Percentiles rank a stretch among this genome's conserved stretches.
Evolutionary conservation across 805 yeast genomes (phyloP).

Genomic region (Starmerella riodocensis): DNA sequence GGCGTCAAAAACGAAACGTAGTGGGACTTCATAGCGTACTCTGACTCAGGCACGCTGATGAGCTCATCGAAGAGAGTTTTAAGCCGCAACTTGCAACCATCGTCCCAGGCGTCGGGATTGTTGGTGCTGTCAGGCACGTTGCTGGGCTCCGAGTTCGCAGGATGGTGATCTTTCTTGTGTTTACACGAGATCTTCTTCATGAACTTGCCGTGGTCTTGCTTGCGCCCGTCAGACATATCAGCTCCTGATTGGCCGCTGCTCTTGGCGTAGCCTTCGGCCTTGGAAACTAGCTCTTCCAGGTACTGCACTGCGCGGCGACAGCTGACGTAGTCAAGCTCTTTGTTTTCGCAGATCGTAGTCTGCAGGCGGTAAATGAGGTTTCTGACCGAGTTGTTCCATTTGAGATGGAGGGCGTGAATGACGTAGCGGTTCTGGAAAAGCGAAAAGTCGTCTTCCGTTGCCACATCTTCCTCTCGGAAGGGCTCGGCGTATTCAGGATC

Average conservation of each 20-base stretch:
- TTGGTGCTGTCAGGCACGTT: background rate
- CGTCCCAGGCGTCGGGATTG: background rate
- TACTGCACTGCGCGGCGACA: slow-evolving; percentile 39
- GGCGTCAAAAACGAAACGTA: slow-evolving; percentile 62
- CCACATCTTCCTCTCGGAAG: background rate
- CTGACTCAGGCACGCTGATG: slow-evolving; percentile 29
- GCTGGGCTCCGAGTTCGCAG: background rate
- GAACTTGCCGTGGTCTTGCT: background rate
- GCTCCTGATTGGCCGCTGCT: slow-evolving; percentile 1
- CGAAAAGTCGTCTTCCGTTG: background rate
- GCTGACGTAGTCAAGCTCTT: slow-evolving; percentile 33
- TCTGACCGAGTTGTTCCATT: slow-evolving; percentile 64
- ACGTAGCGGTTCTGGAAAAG: slow-evolving; percentile 57
- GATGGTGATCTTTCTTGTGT: background rate
- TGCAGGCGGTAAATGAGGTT: slow-evolving; percentile 50
- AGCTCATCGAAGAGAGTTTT: slow-evolving; percentile 31
- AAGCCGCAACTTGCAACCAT: slow-evolving; percentile 6
- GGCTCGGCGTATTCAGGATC: background rate
- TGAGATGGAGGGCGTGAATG: slow-evolving; percentile 56
- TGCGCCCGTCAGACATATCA: background rate
- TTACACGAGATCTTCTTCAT: background rate
- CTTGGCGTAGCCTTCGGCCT: slow-evolving; percentile 22
- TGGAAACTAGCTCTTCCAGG: slow-evolving; percentile 38
- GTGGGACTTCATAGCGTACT: slow-evolving; percentile 38
- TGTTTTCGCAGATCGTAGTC: slow-evolving; percentile 35